These are phyloP conservation scores for Cercospora sojina DNA, from an alignment of 2,329 filamentous ascomycete genomes.

Conservation along the genomic window DNA sequence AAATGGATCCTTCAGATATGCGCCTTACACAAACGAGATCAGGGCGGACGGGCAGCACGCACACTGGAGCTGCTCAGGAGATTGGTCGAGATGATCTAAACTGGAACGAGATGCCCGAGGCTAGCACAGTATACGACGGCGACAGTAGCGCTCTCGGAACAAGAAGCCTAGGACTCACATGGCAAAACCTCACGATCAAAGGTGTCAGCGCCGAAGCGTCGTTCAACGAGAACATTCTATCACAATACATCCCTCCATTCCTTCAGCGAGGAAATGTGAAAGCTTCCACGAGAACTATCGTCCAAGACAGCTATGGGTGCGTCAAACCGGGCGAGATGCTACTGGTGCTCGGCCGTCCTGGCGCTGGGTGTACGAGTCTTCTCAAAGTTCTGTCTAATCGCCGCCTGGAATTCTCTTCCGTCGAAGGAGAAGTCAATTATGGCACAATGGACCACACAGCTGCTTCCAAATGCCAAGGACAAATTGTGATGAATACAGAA, in stretches of 20 bases:
- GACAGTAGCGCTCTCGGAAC: not conserved
- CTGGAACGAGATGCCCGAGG: not conserved
- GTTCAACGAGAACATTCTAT: conserved; percentile 60
- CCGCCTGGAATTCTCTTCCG: conserved; percentile 40
- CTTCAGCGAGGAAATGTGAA: conserved; percentile 35
- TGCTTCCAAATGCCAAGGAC: conserved; percentile 45
- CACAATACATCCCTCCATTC: conserved; percentile 46
- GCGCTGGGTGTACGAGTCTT: conserved; percentile 61
- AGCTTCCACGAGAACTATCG: conserved; percentile 50
- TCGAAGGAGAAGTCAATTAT: conserved; percentile 59
- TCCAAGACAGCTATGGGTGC: conserved; percentile 61
- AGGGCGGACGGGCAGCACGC: not conserved
- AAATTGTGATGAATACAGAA: conserved; percentile 48
- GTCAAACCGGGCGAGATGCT: conserved; percentile 58
- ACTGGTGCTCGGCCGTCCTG: conserved; percentile 30
- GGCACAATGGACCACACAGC: conserved; percentile 47
- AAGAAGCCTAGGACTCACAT: conserved; percentile 58
- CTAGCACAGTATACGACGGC: not conserved
- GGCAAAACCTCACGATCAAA: conserved; percentile 63
- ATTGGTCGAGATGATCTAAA: not conserved
- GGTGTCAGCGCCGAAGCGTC: conserved; percentile 61
- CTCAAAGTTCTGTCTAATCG: conserved; percentile 68
- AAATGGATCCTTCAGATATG: not conserved
- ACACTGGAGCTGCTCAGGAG: not conserved
- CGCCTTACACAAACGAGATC: not conserved